Evolutionary conservation across 371 early-diverging fungal genomes (phyloP), one percentile per base, ranked within the genome.

Genomic region (Apophysomyces variabilis): DNA sequence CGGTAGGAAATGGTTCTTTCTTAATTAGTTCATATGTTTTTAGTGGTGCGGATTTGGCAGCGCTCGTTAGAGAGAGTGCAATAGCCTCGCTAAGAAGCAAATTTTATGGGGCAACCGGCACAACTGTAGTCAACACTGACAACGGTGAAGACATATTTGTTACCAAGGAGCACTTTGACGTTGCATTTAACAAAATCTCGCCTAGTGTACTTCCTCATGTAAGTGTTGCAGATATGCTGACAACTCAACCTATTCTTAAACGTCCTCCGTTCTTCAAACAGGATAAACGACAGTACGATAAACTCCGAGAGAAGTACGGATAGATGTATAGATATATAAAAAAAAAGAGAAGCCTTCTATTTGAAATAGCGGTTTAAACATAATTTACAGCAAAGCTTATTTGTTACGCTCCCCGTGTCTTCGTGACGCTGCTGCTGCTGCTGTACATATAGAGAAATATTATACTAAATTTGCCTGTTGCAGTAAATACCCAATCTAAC

Each of bases 1-100:
- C 1, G 3, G 47, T 26, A 47, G 18, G 14, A 50, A 21, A 9
- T 18, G 9, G 21, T 32, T 9, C 36, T 21, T 14, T 11, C 35
- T 7, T 50, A 18, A 6, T 18, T 50, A 58, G 11, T 45, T 26
- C 37, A 12, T 5, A 50, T 5, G 0, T 9, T 7, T 7, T 50
- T 45, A 92, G 94, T 71, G 99, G 99, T 68, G 99, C 99, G 8
- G 99, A 99, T 87, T 78, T 99, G 65, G 92, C 95, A 0, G 89
- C 95, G 0, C 79, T 99, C 56, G 90, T 97, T 8, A 85, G 96
- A 60, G 97, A 97, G 75, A 95, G 96, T 37, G 91, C 93, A 2
- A 93, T 95, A 39, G 82, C 92, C 4, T 93, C 98, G 0, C 74
- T 98, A 58, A 78, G 95, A 65, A 79, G 80, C 5, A 85, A 84